phyloP scores from a whole-genome alignment of 169 alveolate genomes.

The Plasmodium coatneyi region DNA sequence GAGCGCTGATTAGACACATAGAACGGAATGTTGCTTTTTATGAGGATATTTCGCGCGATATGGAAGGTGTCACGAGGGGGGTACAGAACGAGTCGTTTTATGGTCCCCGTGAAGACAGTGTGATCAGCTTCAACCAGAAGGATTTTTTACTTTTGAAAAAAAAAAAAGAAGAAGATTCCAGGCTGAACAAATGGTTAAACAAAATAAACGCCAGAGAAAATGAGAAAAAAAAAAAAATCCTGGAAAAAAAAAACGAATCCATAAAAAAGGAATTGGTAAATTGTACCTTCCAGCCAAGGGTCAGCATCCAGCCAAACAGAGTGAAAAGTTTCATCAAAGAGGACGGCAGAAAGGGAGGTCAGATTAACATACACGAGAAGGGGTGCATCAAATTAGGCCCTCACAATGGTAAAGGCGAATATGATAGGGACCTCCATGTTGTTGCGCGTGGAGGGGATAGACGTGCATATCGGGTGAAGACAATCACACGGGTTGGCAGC shows the following conservation, averaged over 20 bases:
- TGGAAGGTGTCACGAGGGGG: neutral
- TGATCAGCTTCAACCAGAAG: slow-evolving; percentile 7
- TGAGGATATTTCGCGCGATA: neutral
- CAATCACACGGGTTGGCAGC: neutral
- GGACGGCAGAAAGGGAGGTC: neutral
- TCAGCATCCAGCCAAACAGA: neutral
- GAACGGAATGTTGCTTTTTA: neutral
- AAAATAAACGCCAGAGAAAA: slow-evolving; percentile 68
- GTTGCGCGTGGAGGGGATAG: neutral
- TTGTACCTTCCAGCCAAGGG: slow-evolving; percentile 64
- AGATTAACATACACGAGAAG: neutral
- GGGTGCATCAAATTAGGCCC: neutral
- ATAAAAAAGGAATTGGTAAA: slow-evolving; percentile 20
- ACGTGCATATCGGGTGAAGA: neutral
- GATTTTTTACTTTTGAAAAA: slow-evolving; percentile 46
- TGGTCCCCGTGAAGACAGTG: neutral
- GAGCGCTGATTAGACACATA: neutral
- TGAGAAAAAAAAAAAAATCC: slow-evolving; percentile 56
- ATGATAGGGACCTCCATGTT: neutral
- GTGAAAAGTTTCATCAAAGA: neutral
- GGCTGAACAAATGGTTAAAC: slow-evolving; percentile 48
- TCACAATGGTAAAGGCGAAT: neutral
- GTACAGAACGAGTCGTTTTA: neutral
- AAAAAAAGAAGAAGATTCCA: slow-evolving; percentile 23
- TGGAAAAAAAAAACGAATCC: slow-evolving; percentile 51